phyloP scores from a whole-genome alignment of 768 basidiomycete species.

The Boletus edulis region DNA sequence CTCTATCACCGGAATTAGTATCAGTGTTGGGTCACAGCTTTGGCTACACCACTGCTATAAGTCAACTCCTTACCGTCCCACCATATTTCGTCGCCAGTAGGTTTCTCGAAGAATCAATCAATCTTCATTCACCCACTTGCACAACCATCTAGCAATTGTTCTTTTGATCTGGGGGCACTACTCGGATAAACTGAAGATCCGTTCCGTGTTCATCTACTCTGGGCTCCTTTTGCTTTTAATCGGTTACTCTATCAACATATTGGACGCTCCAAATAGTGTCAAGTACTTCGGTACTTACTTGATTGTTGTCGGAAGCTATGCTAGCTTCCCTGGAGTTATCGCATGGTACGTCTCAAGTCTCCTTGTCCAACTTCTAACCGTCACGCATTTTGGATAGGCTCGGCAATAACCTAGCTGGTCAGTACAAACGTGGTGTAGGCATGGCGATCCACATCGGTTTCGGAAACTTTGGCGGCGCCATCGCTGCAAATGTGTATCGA shows the following conservation, averaged over 20 bases:
- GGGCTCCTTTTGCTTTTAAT: slow-evolving; percentile 50
- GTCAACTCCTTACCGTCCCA: slow-evolving; percentile 66
- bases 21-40: slow-evolving; percentile 39
- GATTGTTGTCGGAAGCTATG: slow-evolving; percentile 56
- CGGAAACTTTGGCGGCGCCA: slow-evolving; percentile 65
- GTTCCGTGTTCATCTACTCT: slow-evolving; percentile 57
- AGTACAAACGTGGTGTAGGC: slow-evolving; percentile 67
- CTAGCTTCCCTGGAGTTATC: slow-evolving; percentile 57
- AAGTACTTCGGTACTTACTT: slow-evolving; percentile 78
- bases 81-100: slow-evolving; percentile 63
- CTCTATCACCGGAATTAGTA: not conserved
- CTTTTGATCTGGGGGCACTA: slow-evolving; percentile 51
- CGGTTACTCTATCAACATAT: slow-evolving; percentile 66
- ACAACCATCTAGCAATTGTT: slow-evolving; percentile 41
- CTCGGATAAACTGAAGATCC: slow-evolving; percentile 55
- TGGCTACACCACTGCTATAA: slow-evolving; percentile 53
- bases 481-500: slow-evolving; percentile 63
- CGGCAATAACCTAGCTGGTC: slow-evolving; percentile 52
- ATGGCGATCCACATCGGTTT: slow-evolving; percentile 53
- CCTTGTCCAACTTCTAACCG: not conserved
- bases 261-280: slow-evolving; percentile 44
- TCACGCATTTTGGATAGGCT: slow-evolving; percentile 40
- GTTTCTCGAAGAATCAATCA: slow-evolving; percentile 17
- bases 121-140: not conserved
- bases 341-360: slow-evolving; percentile 47